phyloP scores from a whole-genome alignment of 192 early-diverging fungal genomes.

The Coemansia sp. region DNA sequence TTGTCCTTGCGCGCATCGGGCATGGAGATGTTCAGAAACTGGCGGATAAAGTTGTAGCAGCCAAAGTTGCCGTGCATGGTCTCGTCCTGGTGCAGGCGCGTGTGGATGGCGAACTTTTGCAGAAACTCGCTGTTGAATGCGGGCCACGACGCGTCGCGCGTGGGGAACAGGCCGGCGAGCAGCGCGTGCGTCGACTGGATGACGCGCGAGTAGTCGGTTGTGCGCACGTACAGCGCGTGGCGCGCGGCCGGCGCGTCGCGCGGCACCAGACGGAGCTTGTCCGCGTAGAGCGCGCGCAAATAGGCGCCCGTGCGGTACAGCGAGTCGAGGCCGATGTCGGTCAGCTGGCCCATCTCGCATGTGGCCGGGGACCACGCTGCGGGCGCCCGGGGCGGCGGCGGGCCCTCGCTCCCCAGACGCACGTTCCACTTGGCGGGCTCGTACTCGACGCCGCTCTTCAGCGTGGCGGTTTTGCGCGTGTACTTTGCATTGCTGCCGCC shows the following conservation, averaged over 20 bases:
- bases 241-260: neutral
- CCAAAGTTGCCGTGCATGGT: slow-evolving; percentile 42
- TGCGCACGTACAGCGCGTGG: slow-evolving; percentile 53
- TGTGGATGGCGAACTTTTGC: slow-evolving; percentile 20
- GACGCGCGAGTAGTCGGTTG: slow-evolving; percentile 61
- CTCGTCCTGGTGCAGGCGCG: slow-evolving; percentile 10
- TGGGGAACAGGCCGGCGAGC: slow-evolving; percentile 53
- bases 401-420: slow-evolving; percentile 3
- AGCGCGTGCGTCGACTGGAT: slow-evolving; percentile 63
- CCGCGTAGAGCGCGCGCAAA: slow-evolving; percentile 53
- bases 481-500: slow-evolving; percentile 6
- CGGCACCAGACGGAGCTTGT: slow-evolving; percentile 39
- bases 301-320: slow-evolving; percentile 38
- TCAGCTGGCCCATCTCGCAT: slow-evolving; percentile 54
- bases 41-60: slow-evolving; percentile 32
- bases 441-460: slow-evolving; percentile 28
- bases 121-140: slow-evolving; percentile 20
- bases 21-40: slow-evolving; percentile 4
- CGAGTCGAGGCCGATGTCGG: slow-evolving; percentile 51
- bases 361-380: slow-evolving; percentile 5
- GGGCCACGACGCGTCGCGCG: neutral
- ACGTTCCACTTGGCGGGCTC: slow-evolving; percentile 33
- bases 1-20: slow-evolving; percentile 2
- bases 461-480: slow-evolving; percentile 12
- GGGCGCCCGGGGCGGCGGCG: neutral